phyloP scores from a whole-genome alignment of 2,329 filamentous ascomycete genomes.

The Annulohypoxylon truncatum region DNA sequence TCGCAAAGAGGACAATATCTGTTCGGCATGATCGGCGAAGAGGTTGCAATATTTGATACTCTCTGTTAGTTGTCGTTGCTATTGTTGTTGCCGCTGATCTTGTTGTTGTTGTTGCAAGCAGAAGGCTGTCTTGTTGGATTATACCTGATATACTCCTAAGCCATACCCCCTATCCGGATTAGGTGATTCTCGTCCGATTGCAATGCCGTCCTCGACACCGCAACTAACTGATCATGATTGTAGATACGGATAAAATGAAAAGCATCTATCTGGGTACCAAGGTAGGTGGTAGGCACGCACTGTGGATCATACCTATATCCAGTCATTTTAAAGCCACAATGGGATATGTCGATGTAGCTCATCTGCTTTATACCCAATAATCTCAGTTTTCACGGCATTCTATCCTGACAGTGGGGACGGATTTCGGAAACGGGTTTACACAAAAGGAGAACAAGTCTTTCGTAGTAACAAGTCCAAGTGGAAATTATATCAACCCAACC shows the following conservation, averaged over 20 bases:
- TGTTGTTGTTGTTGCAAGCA: background rate
- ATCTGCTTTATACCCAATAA: background rate
- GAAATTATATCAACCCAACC: background rate
- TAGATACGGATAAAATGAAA: too few relatives aligned
- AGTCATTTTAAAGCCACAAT: background rate
- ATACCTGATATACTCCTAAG: background rate
- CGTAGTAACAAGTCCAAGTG: background rate
- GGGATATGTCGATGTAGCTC: background rate
- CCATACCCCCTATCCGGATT: background rate
- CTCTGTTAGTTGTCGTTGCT: background rate
- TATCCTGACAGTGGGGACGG: background rate
- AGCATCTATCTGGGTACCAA: too few relatives aligned
- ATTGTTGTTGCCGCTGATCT: background rate
- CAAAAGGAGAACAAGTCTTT: background rate
- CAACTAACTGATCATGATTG: background rate
- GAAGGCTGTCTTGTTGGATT: background rate
- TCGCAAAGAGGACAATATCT: constrained; percentile 39
- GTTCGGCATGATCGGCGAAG: background rate
- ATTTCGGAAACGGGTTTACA: background rate
- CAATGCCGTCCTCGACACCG: background rate
- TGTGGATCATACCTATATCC: background rate
- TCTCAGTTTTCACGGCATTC: background rate
- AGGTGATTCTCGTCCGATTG: background rate
- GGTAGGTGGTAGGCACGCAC: background rate
- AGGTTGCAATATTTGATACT: background rate